Conservation (phyloP, 2,329 filamentous ascomycete species). For the Cytospora schulzeri region DNA sequence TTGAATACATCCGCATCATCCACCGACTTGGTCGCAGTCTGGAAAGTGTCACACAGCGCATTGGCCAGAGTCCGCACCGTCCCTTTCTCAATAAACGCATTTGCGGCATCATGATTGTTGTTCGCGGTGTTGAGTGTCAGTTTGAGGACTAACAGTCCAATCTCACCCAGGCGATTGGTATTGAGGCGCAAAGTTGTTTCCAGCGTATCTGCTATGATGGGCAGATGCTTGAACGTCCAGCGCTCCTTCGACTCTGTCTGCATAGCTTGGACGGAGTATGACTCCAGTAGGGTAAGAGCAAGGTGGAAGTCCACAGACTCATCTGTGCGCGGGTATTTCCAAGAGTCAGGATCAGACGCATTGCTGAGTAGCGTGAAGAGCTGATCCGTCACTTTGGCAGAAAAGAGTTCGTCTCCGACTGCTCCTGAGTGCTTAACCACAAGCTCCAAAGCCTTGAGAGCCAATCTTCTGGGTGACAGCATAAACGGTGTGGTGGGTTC, state of each 20-base stretch:
- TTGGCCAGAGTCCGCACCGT: conserved; percentile 53
- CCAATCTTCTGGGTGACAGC: conserved; percentile 65
- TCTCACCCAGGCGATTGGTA: conserved; percentile 41
- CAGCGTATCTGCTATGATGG: conserved; percentile 53
- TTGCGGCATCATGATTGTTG: conserved; percentile 70
- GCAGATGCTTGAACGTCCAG: conserved; percentile 54
- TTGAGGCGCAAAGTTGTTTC: conserved; percentile 42
- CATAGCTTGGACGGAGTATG: conserved; percentile 52
- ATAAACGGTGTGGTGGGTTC: conserved; percentile 49
- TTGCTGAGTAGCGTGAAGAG: conserved; percentile 50
- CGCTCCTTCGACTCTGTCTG: conserved; percentile 44
- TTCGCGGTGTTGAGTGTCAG: conserved; percentile 86
- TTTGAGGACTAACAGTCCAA: conserved; percentile 59
- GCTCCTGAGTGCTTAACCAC: conserved; percentile 56
- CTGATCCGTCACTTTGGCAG: conserved; percentile 48
- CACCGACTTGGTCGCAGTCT: conserved; percentile 49
- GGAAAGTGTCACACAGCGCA: conserved; percentile 55
- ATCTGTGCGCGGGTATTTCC: conserved; percentile 40
- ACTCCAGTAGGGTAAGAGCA: conserved; percentile 54
- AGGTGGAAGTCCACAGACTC: conserved; percentile 47
- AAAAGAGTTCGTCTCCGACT: conserved; percentile 52
- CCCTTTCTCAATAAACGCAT: conserved; percentile 65
- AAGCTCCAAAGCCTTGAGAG: conserved; percentile 64
- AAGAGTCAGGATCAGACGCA: conserved; percentile 38
- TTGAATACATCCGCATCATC: conserved; percentile 51